A percentile compares a stretch with the other conserved stretches of the same genome.
Evolutionary conservation across 257 asterid species (phyloP).

Genomic region (Jacaranda copaia): DNA sequence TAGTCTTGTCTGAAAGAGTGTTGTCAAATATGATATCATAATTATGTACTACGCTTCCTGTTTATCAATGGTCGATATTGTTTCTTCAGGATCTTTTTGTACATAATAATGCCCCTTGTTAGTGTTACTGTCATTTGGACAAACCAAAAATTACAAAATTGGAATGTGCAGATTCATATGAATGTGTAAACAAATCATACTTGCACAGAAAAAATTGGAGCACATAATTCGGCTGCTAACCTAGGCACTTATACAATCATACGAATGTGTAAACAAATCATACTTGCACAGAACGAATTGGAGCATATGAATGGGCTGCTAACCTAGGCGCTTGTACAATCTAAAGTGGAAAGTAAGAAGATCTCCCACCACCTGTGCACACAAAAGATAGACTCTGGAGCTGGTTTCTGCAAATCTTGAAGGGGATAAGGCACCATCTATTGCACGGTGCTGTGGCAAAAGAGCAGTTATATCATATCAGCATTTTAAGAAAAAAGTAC

Average conservation of each 20-base stretch:
- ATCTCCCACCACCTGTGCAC: conserved; percentile 38
- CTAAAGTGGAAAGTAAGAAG: conserved; percentile 18
- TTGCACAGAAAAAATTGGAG: background rate
- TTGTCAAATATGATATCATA: background rate
- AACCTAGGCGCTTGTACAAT: conserved; percentile 20
- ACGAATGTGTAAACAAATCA: conserved; percentile 5
- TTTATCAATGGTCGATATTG: background rate
- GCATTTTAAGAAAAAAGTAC: conserved; percentile 41
- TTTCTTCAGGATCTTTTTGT: too few relatives aligned
- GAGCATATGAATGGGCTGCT: background rate
- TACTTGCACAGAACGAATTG: background rate
- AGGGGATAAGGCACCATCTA: background rate
- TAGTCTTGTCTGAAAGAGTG: background rate
- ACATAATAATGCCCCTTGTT: too few relatives aligned
- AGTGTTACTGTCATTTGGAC: too few relatives aligned
- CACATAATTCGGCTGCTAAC: background rate
- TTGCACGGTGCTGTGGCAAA: background rate
- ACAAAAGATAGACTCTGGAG: conserved; percentile 25
- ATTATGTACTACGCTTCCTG: background rate
- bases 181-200: background rate
- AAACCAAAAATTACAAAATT: too few relatives aligned
- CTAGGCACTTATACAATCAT: conserved; percentile 25
- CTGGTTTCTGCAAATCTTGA: conserved; percentile 1
- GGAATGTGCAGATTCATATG: background rate
- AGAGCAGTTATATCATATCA: conserved; percentile 33